Base-by-base conservation (phyloP, 306 rosid species). In the Citrullus mucosospermus region DNA sequence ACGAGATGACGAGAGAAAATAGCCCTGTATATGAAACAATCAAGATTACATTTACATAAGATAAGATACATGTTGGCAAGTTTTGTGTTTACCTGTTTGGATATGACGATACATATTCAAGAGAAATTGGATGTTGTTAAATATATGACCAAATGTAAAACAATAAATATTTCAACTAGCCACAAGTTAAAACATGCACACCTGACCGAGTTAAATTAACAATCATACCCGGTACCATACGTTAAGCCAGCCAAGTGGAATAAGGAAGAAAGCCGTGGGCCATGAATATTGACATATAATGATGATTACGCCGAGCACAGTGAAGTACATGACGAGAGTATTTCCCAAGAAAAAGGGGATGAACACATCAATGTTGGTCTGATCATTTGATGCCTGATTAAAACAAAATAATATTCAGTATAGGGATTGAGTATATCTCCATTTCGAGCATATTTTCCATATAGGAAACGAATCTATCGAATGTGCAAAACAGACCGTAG, bases 371-470 rank as follows among this genome's bases (percentile, higher is more conserved):
- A 95, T 80, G 67, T 92, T 92, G 60, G 93, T 89, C 85, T 95
- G 99, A 86, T 95, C 99, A 70, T 92, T 87, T n/a, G 99, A 95
- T 30, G 97, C 96, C 98, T 94, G 69, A 62, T 18, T n/a, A 62
- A 71, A 34, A 54, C 25, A 78, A 51, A 25, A 72, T 20, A 34
- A 51, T 16, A 51, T 12, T 62, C 7, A 50, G 60, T 54, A n/a
- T 48, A 71, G 9, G 13, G 46, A 57, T 44, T 43, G 34, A 68
- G 2, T 68, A 20, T 2, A 43, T 18, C 12, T 43, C 36, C 11
- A 39, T 65, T 67, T 48, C 53, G n/a, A 38, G 17, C 30, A n/a
- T 38, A 38, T 43, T 68, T 68, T 34, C 17, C 8, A 2, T 18
- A 18, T 2, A 9, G 6, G 2, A 71, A 48, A 71, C 14, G 59